These are phyloP conservation scores for Parasitella parasitica DNA, from an alignment of 371 early-diverging fungal species.

Conservation along the genomic window DNA sequence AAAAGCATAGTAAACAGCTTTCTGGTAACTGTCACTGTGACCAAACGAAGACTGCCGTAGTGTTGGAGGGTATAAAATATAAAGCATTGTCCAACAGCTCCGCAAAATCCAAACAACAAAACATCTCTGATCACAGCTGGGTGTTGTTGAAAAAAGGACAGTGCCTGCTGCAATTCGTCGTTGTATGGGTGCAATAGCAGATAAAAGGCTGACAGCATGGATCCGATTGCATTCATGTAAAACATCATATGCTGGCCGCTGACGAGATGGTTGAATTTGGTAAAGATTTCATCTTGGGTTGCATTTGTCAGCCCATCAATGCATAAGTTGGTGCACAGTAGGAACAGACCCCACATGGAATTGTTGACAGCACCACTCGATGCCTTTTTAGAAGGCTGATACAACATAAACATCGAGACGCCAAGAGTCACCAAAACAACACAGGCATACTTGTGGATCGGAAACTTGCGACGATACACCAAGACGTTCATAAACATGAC, in stretches of 20 bases:
- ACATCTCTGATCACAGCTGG: constrained; percentile 85
- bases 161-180: constrained; percentile 76
- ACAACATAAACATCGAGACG: constrained; percentile 92
- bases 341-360: constrained; percentile 76
- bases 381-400: constrained; percentile 56
- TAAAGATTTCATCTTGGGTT: constrained; percentile 95
- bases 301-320: constrained; percentile 97
- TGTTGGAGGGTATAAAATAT: constrained; percentile 93
- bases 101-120: constrained; percentile 84
- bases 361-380: constrained; percentile 45
- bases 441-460: constrained; percentile 81
- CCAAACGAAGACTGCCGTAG: constrained; percentile 90
- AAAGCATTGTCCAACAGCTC: constrained; percentile 97
- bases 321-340: constrained; percentile 82
- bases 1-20: constrained; percentile 96
- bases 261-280: constrained; percentile 59
- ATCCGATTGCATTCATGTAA: constrained; percentile 89
- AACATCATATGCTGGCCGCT: constrained; percentile 97
- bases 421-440: constrained; percentile 87
- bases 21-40: constrained; percentile 94
- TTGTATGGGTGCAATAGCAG: constrained; percentile 69
- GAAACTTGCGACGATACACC: constrained; percentile 84
- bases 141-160: constrained; percentile 73
- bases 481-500: constrained; percentile 94
- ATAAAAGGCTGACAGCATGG: constrained; percentile 68